Conservation (phyloP, 257 asterid species). For the Scutellaria galericulata region DNA sequence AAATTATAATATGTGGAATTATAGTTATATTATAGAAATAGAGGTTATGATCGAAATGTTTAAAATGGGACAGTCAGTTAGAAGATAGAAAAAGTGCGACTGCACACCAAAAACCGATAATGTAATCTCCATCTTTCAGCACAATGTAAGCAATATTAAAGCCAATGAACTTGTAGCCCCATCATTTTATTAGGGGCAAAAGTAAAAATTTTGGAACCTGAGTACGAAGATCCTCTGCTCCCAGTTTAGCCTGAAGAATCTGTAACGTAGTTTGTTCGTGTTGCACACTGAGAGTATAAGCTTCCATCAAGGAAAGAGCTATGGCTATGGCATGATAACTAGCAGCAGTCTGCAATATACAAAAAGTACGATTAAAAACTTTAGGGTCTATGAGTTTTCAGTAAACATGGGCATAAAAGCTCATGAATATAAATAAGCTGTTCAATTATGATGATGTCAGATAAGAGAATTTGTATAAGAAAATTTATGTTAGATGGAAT, state of each 20-base stretch:
- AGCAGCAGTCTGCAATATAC: constrained; percentile 89
- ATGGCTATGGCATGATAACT: constrained; percentile 99
- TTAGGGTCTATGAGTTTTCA: constrained; percentile 29
- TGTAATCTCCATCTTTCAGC: constrained; percentile 10
- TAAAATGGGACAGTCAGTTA: background rate
- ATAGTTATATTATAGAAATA: background rate
- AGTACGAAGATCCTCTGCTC: constrained; percentile 97
- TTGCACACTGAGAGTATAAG: constrained; percentile 95
- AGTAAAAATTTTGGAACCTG: constrained; percentile 61
- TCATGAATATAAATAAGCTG: constrained; percentile 21
- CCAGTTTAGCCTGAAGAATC: constrained; percentile 95
- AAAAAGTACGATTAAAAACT: constrained; percentile 33
- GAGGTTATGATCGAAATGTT: constrained; percentile 3
- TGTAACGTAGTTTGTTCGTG: constrained; percentile 98
- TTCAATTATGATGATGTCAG: constrained; percentile 18
- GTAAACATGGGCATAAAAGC: constrained; percentile 33
- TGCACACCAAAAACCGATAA: background rate
- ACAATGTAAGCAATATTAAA: constrained; percentile 17
- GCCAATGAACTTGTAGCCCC: constrained; percentile 8
- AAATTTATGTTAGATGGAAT: background rate
- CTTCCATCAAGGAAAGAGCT: constrained; percentile 99
- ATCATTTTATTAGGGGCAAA: constrained; percentile 11
- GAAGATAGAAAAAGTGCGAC: background rate
- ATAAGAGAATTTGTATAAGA: constrained; percentile 3
- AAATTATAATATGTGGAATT: background rate